A percentile compares a stretch with the other conserved stretches of the same genome.
Conservation (phyloP, 169 alveolate genomes). For the Cryptosporidium canis region DNA sequence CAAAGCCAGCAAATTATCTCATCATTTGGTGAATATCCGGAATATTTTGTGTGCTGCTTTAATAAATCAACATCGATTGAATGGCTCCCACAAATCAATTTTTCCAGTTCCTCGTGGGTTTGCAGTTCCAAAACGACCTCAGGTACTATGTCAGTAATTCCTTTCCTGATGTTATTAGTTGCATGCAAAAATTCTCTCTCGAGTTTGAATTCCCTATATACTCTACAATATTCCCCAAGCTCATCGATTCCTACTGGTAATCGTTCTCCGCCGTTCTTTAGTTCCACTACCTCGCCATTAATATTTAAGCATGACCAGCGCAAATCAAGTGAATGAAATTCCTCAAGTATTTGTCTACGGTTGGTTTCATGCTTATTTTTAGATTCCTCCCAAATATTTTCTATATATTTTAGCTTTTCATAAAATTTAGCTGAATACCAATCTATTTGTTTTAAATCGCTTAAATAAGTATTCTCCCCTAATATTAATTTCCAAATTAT, state of each 20-base stretch:
- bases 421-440: slow-evolving; percentile 79
- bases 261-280: slow-evolving; percentile 69
- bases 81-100: slow-evolving; percentile 88
- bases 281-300: slow-evolving; percentile 74
- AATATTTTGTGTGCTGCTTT: slow-evolving; percentile 85
- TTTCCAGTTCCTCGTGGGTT: slow-evolving; percentile 79
- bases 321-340: slow-evolving; percentile 7
- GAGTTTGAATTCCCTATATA: slow-evolving; percentile 40
- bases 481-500: slow-evolving; percentile 86
- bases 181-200: slow-evolving; percentile 41
- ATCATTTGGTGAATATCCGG: slow-evolving; percentile 83
- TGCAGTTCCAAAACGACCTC: slow-evolving; percentile 76
- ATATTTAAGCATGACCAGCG: slow-evolving; percentile 68
- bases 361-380: slow-evolving; percentile 68
- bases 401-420: slow-evolving; percentile 74
- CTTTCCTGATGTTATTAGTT: slow-evolving; percentile 74
- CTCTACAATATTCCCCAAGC: slow-evolving; percentile 31
- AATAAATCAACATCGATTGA: slow-evolving; percentile 85
- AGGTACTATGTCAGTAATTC: slow-evolving; percentile 79
- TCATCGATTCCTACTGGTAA: slow-evolving; percentile 69
- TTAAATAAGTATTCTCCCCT: slow-evolving; percentile 72
- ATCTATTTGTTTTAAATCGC: slow-evolving; percentile 85
- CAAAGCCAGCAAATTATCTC: slow-evolving; percentile 83
- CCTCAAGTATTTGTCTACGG: slow-evolving; percentile 64
- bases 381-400: background rate